These are phyloP conservation scores for Lipomyces orientalis DNA, from an alignment of 805 yeast species.

Conservation along the genomic window DNA sequence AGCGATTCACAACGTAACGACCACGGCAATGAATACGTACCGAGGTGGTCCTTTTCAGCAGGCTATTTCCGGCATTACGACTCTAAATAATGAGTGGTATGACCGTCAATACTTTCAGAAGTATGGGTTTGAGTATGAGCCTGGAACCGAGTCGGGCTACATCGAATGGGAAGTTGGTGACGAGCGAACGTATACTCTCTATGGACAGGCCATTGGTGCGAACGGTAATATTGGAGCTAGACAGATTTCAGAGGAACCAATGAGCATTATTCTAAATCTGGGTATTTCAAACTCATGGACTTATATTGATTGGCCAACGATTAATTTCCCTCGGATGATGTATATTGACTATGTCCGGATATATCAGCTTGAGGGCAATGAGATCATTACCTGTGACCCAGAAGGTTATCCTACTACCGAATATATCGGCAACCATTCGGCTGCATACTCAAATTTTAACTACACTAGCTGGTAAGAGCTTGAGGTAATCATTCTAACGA, in stretches of 20 bases:
- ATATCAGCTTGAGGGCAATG: conserved; percentile 77
- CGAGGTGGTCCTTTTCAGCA: conserved; percentile 94
- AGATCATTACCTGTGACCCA: conserved; percentile 83
- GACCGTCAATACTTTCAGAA: conserved; percentile 68
- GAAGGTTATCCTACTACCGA: conserved; percentile 80
- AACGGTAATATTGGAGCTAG: conserved; percentile 91
- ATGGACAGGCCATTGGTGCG: conserved; percentile 79
- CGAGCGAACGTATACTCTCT: conserved; percentile 73
- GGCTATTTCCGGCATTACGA: conserved; percentile 83
- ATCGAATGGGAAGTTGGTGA: conserved; percentile 87
- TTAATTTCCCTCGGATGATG: conserved; percentile 77
- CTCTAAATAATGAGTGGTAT: conserved; percentile 83
- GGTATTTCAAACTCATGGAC: conserved; percentile 95
- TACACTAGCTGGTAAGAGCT: conserved; percentile 66
- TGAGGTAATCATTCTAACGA: neutral
- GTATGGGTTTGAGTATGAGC: conserved; percentile 77
- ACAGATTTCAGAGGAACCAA: conserved; percentile 84
- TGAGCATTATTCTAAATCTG: conserved; percentile 84
- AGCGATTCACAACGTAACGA: conserved; percentile 68
- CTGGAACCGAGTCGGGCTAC: conserved; percentile 72
- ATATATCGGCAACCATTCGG: conserved; percentile 72
- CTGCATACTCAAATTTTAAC: conserved; percentile 73
- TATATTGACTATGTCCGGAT: conserved; percentile 84
- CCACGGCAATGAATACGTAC: conserved; percentile 83
- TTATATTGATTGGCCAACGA: conserved; percentile 81